Evolutionary conservation across 306 rosid species (phyloP), one percentile per base, ranked within the genome.

Genomic region (Luffa aegyptiaca): DNA sequence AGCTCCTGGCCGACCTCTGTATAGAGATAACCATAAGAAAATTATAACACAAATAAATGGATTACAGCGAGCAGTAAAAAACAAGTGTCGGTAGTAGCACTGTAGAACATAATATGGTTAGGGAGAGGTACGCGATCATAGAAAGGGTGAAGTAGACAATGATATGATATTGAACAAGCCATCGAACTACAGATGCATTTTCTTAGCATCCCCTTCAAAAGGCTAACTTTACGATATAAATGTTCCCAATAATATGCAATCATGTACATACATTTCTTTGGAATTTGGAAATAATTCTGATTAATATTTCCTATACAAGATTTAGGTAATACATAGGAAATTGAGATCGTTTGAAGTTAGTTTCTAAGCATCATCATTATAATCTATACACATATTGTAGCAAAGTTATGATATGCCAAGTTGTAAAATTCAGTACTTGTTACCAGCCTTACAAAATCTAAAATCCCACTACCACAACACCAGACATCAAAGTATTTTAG

Each of bases 1-100:
- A 62, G 94, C 93, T 74, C 82, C 97, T 11, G 97, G 87, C 58
- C 96, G 97, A 83, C 99, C 93, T 92, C 78, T 56, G 75, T 39
- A 79, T 52, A 79, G 55, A 74, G 69, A n/a, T 13, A 55, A 66
- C 62, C 65, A 57, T 0, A 80, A 8, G 12, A 10, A 78, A 55
- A 39, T 16, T 26, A 68, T 18, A 6, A 72, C 57, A 81, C 42
- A 73, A 41, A 61, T 71, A 46, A 11, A 57, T 57, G 11, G 72
- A 57, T 41, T 56, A 77, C 3, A 49, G 44, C 2, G 4, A 13
- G n/a, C 55, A 46, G 2, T 10, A 71, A n/a, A 42, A 41, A 55
- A 18, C 7, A n/a, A 48, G 61, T 31, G 31, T 3, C 18, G 7
- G 70, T 35, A 63, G 1, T 35, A 63, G 37, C 65, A 18, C 26